Conservation (phyloP, 768 basidiomycete genomes). For the Tricholoma sp. region DNA sequence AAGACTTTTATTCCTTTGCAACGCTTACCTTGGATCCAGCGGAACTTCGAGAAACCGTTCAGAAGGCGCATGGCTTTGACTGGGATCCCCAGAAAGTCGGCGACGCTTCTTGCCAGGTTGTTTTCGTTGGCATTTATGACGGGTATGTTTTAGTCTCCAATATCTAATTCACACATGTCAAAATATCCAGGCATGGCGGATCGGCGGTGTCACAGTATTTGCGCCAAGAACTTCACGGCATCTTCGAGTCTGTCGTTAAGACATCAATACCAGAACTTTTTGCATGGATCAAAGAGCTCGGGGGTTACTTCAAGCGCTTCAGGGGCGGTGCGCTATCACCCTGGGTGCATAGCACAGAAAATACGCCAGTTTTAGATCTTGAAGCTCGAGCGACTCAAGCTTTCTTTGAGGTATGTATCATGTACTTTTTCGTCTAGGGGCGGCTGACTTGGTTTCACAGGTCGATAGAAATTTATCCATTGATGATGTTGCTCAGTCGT, state of each 20-base stretch:
- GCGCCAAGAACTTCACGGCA: conserved; percentile 77
- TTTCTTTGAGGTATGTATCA: conserved; percentile 72
- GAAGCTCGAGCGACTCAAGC: conserved; percentile 84
- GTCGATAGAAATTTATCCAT: conserved; percentile 71
- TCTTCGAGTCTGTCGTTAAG: conserved; percentile 78
- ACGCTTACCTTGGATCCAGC: conserved; percentile 71
- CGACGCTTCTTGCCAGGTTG: conserved; percentile 62
- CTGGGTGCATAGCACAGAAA: conserved; percentile 45
- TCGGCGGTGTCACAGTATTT: conserved; percentile 85
- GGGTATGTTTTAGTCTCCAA: conserved; percentile 49
- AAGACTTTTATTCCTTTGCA: conserved; percentile 79
- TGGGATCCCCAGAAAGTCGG: conserved; percentile 65
- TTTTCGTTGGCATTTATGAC: conserved; percentile 89
- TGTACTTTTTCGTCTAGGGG: conserved; percentile 1
- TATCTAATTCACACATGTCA: conserved; percentile 1
- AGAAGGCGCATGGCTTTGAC: conserved; percentile 54
- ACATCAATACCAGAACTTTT: conserved; percentile 69
- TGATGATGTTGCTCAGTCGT: conserved; percentile 63
- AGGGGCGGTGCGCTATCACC: conserved; percentile 72
- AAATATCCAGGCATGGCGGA: conserved; percentile 72
- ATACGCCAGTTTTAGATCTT: conserved; percentile 50
- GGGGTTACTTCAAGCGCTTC: conserved; percentile 91
- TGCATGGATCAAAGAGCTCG: conserved; percentile 70
- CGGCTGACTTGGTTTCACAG: conserved; percentile 28
- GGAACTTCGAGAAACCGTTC: conserved; percentile 63